Conservation (phyloP, 2,329 filamentous ascomycete genomes). For the Fusarium tanahbumbuense region DNA sequence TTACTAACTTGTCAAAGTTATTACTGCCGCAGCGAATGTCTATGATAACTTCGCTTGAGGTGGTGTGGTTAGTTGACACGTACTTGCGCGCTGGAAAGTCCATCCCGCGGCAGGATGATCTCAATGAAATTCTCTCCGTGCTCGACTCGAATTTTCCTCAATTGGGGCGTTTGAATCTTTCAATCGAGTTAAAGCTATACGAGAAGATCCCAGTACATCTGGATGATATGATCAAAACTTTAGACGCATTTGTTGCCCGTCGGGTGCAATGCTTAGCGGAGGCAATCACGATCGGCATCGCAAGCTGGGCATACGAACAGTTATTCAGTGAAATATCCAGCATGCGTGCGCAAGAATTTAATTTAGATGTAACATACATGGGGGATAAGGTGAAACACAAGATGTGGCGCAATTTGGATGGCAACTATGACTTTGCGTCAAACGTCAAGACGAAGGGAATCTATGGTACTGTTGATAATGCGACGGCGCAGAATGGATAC, state of each 20-base stretch:
- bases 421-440: neutral
- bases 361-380: fast-evolving
- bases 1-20: fast-evolving
- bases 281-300: neutral
- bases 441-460: too few species aligned
- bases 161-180: neutral
- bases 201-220: neutral
- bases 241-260: neutral
- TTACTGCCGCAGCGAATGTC: neutral
- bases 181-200: neutral
- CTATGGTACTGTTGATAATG: neutral
- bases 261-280: neutral
- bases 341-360: neutral
- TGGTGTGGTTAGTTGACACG: neutral
- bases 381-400: fast-evolving
- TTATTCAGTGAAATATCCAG: neutral
- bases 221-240: neutral
- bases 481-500: neutral
- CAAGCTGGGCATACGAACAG: neutral
- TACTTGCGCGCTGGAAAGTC: neutral
- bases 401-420: neutral
- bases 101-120: neutral
- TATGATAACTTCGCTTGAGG: neutral
- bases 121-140: neutral
- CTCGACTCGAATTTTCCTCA: neutral